These are phyloP conservation scores for Vitellaria paradoxa DNA, from an alignment of 179 eudicot species.

Conservation along the genomic window DNA sequence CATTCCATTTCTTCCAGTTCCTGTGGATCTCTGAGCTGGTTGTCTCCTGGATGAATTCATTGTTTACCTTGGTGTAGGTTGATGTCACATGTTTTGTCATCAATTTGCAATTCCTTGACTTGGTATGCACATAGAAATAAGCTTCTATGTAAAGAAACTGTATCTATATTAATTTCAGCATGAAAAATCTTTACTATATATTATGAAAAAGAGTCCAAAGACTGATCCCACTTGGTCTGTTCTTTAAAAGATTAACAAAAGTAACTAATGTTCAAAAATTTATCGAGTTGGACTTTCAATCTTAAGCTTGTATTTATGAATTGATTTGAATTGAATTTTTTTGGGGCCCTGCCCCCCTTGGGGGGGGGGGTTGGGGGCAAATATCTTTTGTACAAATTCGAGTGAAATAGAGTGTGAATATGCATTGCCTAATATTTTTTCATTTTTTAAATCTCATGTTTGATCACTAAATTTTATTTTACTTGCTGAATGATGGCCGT, in stretches of 20 bases:
- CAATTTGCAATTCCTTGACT: conserved; percentile 1
- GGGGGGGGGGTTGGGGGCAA: no score
- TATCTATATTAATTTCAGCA: background rate
- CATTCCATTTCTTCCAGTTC: conserved; percentile 38
- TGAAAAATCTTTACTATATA: background rate
- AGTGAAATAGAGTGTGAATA: no score
- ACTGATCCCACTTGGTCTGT: no score
- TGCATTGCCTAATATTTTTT: no score
- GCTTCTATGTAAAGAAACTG: background rate
- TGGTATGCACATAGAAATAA: conserved; percentile 12
- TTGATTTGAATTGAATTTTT: background rate
- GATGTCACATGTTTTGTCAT: conserved; percentile 19
- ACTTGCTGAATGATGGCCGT: no score
- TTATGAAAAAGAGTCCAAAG: background rate
- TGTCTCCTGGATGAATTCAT: conserved; percentile 28
- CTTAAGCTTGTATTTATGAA: background rate
- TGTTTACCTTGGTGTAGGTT: conserved; percentile 31
- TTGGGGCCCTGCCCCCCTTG: no score
- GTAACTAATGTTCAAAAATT: background rate
- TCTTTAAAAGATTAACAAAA: conserved; percentile 8
- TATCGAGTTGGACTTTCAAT: background rate
- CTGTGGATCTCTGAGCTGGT: conserved; percentile 36
- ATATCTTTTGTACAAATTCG: no score
- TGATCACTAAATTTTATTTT: background rate
- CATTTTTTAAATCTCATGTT: background rate